phyloP scores from a whole-genome alignment of 208 protist genomes.

The Trypanosoma conorhini region DNA sequence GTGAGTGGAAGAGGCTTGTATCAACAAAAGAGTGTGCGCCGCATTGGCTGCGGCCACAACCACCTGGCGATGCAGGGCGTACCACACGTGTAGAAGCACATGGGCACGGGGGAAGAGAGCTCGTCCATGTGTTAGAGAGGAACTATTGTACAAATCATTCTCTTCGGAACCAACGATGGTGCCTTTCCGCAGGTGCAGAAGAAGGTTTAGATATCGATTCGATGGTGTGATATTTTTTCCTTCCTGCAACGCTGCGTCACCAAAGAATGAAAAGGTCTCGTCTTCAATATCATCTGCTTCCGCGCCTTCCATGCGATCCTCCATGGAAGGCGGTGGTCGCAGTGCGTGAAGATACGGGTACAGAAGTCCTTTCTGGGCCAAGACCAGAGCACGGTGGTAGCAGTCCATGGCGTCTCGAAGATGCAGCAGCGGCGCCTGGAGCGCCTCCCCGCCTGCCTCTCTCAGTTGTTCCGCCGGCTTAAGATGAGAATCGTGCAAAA shows the following conservation, averaged over 20 bases:
- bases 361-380: constrained; percentile 24
- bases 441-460: constrained; percentile 24
- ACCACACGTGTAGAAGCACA: constrained; percentile 30
- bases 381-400: constrained; percentile 12
- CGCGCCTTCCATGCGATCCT: constrained; percentile 19
- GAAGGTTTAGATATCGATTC: constrained; percentile 21
- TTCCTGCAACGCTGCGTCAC: background rate
- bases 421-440: constrained; percentile 2
- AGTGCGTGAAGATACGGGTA: constrained; percentile 26
- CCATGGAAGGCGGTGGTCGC: constrained; percentile 27
- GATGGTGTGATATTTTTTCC: constrained; percentile 15
- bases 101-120: constrained; percentile 24
- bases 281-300: constrained; percentile 16
- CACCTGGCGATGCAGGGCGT: constrained; percentile 24
- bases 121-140: constrained; percentile 11
- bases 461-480: constrained; percentile 24
- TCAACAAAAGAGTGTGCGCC: constrained; percentile 25
- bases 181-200: background rate
- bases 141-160: constrained; percentile 6
- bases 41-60: constrained; percentile 24
- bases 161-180: background rate
- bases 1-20: background rate
- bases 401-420: constrained; percentile 16
- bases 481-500: constrained; percentile 17
- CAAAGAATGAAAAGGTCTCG: background rate